Conservation (phyloP, 2,329 filamentous ascomycete genomes). For the Helotiales sp. region DNA sequence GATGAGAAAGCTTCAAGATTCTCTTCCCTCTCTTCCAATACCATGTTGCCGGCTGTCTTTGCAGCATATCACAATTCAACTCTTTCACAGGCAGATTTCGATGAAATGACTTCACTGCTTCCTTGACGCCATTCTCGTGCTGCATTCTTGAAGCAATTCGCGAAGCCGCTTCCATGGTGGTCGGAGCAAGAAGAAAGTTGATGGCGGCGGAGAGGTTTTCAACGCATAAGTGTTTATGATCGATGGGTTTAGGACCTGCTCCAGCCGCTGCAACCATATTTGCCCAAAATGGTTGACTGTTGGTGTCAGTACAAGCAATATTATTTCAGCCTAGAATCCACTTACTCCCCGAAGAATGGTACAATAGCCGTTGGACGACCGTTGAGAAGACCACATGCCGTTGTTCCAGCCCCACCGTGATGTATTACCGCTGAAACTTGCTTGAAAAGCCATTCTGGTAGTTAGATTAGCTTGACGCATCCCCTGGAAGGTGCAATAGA, state of each 20-base stretch:
- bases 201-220: constrained; percentile 40
- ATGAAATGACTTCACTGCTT: constrained; percentile 44
- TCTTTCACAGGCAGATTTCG: constrained; percentile 35
- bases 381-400: constrained; percentile 52
- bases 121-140: constrained; percentile 39
- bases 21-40: constrained; percentile 35
- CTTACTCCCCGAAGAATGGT: constrained; percentile 54
- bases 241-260: constrained; percentile 67
- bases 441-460: constrained; percentile 38
- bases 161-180: constrained; percentile 34
- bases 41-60: constrained; percentile 52
- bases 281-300: constrained; percentile 72
- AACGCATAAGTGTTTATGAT: constrained; percentile 37
- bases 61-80: constrained; percentile 38
- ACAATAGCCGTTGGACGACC: constrained; percentile 54
- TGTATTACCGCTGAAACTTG: constrained; percentile 54
- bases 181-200: constrained; percentile 35
- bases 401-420: constrained; percentile 60
- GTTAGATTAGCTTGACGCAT: constrained; percentile 61
- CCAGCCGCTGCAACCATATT: constrained; percentile 69
- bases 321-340: neutral
- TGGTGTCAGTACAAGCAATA: neutral
- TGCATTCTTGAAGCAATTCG: constrained; percentile 38
- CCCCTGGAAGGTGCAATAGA: constrained; percentile 43
- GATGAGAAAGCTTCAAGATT: constrained; percentile 44